Evolutionary conservation across 371 early-diverging fungal species (phyloP).

Genomic region (Haplosporangium sp.): DNA sequence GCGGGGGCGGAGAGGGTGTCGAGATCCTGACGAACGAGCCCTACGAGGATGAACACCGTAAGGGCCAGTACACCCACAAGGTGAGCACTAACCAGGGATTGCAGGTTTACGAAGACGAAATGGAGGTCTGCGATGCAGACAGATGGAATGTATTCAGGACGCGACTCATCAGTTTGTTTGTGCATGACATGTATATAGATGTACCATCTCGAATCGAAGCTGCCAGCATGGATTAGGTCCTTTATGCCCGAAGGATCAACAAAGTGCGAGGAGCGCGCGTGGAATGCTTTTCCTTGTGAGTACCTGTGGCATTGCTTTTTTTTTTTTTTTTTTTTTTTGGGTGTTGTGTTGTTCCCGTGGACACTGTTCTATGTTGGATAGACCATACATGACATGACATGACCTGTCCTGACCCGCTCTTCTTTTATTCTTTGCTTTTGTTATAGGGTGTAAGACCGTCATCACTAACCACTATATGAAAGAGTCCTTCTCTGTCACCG

Average conservation of each 20-base stretch:
- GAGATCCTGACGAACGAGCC: slow-evolving; percentile 79
- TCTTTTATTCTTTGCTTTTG: slow-evolving; percentile 6
- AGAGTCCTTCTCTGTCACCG: slow-evolving; percentile 75
- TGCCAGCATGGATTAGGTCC: slow-evolving; percentile 69
- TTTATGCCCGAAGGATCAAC: slow-evolving; percentile 73
- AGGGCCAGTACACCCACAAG: slow-evolving; percentile 85
- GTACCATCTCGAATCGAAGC: slow-evolving; percentile 56
- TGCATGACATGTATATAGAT: slow-evolving; percentile 16
- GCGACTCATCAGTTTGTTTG: neutral
- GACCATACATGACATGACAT: slow-evolving; percentile 5
- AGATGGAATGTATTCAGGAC: slow-evolving; percentile 37
- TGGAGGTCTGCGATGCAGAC: neutral
- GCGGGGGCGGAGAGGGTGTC: slow-evolving; percentile 81
- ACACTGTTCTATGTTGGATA: slow-evolving; percentile 4
- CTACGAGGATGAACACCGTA: slow-evolving; percentile 72
- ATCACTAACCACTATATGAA: slow-evolving; percentile 74
- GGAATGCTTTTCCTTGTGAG: slow-evolving; percentile 88
- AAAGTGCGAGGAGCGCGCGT: slow-evolving; percentile 80
- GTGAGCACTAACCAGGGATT: slow-evolving; percentile 39
- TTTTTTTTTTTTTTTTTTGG: slow-evolving; percentile 1
- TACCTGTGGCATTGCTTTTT: neutral
- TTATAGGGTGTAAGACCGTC: slow-evolving; percentile 49
- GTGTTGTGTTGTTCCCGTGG: slow-evolving; percentile 21
- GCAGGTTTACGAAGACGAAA: too few species aligned
- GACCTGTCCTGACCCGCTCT: neutral